phyloP scores from a whole-genome alignment of 805 yeast genomes.

The Yueomyces sinensis region DNA sequence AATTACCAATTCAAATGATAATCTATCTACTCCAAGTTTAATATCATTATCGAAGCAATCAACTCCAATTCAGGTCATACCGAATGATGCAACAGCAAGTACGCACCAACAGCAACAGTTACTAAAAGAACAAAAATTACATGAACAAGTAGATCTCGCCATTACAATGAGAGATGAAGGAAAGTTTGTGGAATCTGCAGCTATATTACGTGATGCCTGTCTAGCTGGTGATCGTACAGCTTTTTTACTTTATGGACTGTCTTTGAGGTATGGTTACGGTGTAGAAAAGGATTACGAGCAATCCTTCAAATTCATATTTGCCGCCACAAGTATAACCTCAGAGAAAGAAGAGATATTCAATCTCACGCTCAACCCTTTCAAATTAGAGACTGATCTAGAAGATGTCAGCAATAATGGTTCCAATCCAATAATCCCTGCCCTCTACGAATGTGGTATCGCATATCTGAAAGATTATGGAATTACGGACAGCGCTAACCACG shows the following conservation, averaged over 20 bases:
- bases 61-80: no score
- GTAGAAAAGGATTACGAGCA: constrained; percentile 39
- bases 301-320: constrained; percentile 48
- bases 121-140: no score
- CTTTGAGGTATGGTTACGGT: constrained; percentile 58
- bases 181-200: constrained; percentile 53
- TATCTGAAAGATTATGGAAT: constrained; percentile 45
- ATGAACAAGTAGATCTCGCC: constrained; percentile 19
- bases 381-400: constrained; percentile 23
- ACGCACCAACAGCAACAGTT: no score
- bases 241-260: constrained; percentile 54
- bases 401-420: constrained; percentile 13
- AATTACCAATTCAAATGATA: no score
- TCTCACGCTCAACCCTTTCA: constrained; percentile 24
- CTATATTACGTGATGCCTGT: constrained; percentile 54
- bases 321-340: constrained; percentile 31
- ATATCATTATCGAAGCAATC: no score
- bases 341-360: constrained; percentile 13
- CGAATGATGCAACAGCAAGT: no score
- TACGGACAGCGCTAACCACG: constrained; percentile 27
- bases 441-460: constrained; percentile 49
- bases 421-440: constrained; percentile 32
- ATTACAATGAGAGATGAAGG: constrained; percentile 41
- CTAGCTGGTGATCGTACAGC: constrained; percentile 50
- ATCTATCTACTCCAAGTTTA: no score